phyloP scores from a whole-genome alignment of 306 rosid genomes.

The Bauhinia variegata region DNA sequence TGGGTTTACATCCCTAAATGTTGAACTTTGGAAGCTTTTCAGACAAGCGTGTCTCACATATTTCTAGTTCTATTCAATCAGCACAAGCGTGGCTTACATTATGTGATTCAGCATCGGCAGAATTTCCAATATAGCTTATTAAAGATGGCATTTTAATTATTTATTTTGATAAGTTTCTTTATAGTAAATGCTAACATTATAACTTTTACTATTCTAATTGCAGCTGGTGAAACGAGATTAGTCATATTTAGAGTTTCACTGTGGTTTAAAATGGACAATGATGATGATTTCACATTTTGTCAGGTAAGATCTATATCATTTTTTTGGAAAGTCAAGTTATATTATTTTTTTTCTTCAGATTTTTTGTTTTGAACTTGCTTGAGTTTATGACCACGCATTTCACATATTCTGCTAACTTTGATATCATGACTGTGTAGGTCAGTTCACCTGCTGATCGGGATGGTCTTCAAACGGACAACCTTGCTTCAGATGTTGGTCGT shows the following conservation, averaged over 20 bases:
- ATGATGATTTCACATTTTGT: slow-evolving; percentile 86
- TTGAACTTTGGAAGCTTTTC: too few species aligned
- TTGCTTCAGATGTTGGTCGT: slow-evolving; percentile 58
- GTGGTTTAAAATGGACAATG: slow-evolving; percentile 59
- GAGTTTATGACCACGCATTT: neutral
- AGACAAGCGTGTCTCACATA: neutral
- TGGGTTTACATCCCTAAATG: neutral
- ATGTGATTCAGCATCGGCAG: neutral
- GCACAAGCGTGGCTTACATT: too few species aligned
- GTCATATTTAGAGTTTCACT: slow-evolving; percentile 11
- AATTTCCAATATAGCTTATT: neutral
- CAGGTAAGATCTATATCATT: slow-evolving; percentile 53
- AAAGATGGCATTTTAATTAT: neutral
- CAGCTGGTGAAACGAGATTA: slow-evolving; percentile 17
- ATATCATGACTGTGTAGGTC: slow-evolving; percentile 53
- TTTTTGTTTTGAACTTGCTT: slow-evolving; percentile 26
- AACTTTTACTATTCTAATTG: slow-evolving; percentile 18
- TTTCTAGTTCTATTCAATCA: neutral
- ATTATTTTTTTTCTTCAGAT: neutral
- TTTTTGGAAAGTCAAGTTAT: too few species aligned
- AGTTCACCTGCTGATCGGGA: slow-evolving; percentile 48
- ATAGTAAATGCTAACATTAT: neutral
- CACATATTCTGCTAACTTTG: slow-evolving; percentile 27
- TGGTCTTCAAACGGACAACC: slow-evolving; percentile 55
- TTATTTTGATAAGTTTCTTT: neutral